Evolutionary conservation across 768 basidiomycete genomes (phyloP).

Genomic region (Russula lepida): DNA sequence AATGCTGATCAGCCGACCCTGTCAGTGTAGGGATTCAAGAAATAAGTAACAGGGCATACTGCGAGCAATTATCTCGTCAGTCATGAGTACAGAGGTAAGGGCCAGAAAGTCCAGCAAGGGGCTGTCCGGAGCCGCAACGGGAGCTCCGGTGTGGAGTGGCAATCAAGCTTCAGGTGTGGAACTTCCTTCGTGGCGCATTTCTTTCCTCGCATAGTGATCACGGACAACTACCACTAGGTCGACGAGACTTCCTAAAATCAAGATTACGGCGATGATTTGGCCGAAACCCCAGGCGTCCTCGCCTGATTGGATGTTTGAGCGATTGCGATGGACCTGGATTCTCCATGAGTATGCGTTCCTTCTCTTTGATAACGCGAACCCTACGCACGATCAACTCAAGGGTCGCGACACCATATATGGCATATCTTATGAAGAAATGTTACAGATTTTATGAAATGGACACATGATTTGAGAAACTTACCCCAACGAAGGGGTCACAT

Average conservation of each 20-base stretch:
- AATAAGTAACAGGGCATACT: neutral
- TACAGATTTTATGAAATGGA: neutral
- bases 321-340: constrained; percentile 1
- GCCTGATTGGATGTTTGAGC: neutral
- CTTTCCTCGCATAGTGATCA: neutral
- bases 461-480: neutral
- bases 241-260: neutral
- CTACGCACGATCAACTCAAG: constrained; percentile 6
- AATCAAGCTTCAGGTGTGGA: neutral
- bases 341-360: neutral
- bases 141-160: neutral
- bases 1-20: neutral
- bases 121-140: neutral
- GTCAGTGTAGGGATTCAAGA: neutral
- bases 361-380: neutral
- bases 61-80: neutral
- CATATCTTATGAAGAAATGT: neutral
- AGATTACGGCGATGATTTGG: constrained; percentile 3
- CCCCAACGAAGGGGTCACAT: neutral
- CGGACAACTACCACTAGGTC: neutral
- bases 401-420: neutral
- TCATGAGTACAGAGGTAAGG: neutral
- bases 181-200: neutral
- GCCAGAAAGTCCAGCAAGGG: neutral
- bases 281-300: constrained; percentile 9